A percentile compares a stretch with the other conserved stretches of the same genome.
Conservation (phyloP, 345 rosid species). For the Populus davidiana region DNA sequence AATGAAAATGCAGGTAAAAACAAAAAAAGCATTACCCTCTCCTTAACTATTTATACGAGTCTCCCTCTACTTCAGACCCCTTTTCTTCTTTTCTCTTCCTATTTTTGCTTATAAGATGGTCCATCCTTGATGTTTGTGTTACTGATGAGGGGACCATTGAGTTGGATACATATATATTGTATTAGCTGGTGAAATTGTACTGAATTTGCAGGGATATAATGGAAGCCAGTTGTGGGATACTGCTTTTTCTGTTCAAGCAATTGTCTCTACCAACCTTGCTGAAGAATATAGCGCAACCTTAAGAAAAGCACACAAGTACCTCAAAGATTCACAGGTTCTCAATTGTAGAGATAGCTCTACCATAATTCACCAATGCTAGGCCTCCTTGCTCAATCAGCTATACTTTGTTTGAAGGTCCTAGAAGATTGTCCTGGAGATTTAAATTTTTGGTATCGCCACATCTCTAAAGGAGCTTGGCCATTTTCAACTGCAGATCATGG, state of each 20-base stretch:
- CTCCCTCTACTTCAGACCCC: not conserved
- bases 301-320: constrained; percentile 58
- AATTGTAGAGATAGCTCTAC: too few species aligned
- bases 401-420: constrained; percentile 48
- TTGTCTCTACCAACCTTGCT: constrained; percentile 60
- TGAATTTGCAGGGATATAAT: constrained; percentile 81
- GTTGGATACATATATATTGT: constrained; percentile 5
- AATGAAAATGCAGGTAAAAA: constrained; percentile 87
- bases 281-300: constrained; percentile 68
- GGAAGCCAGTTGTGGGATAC: constrained; percentile 97
- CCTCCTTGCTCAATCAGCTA: constrained; percentile 12
- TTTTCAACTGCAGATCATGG: constrained; percentile 88
- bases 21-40: not conserved
- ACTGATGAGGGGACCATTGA: not conserved
- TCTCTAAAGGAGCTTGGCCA: constrained; percentile 93
- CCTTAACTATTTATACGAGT: not conserved
- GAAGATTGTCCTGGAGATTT: constrained; percentile 88
- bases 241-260: constrained; percentile 72
- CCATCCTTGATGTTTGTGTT: too few species aligned
- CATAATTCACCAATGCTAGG: constrained; percentile 24
- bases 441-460: constrained; percentile 78
- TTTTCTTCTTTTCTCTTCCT: not conserved
- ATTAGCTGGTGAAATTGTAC: constrained; percentile 46
- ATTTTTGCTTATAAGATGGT: not conserved
- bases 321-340: constrained; percentile 73